Conservation (phyloP, 2,329 filamentous ascomycete genomes). For the Colletotrichum sp. region DNA sequence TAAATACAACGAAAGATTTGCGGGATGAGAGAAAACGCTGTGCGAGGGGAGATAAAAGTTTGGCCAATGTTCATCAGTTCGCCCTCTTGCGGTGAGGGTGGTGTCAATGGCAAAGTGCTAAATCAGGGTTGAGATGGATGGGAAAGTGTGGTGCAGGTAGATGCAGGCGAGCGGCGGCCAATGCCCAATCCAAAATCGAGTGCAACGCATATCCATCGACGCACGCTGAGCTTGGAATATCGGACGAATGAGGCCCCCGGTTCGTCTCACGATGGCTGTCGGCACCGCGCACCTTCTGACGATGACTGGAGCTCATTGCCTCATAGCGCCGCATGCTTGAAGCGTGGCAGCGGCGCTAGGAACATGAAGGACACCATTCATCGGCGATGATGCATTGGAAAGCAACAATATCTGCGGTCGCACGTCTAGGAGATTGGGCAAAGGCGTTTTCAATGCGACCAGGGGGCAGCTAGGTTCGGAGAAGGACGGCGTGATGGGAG, state of each 20-base stretch:
- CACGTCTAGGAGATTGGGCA: not conserved
- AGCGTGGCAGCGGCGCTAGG: conserved; percentile 15
- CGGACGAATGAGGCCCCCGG: conserved; percentile 15
- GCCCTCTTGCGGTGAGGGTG: not conserved
- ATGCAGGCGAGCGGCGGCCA: not conserved
- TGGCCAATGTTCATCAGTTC: not conserved
- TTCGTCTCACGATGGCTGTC: conserved; percentile 6
- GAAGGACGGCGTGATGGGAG: not conserved
- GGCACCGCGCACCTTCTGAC: conserved; percentile 11
- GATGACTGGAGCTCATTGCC: conserved; percentile 19
- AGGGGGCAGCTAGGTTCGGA: not conserved
- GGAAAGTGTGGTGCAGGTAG: not conserved
- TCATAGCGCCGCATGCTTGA: conserved; percentile 4
- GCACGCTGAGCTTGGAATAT: conserved; percentile 2
- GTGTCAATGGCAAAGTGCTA: not conserved
- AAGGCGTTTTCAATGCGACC: not conserved
- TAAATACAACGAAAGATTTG: not conserved
- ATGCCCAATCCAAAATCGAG: not conserved
- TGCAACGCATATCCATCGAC: conserved; percentile 6
- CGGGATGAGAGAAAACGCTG: not conserved
- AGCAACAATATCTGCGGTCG: not conserved
- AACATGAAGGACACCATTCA: not conserved
- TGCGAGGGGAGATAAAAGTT: not conserved
- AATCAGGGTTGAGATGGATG: not conserved
- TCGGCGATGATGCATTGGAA: conserved; percentile 14